phyloP scores from a whole-genome alignment of 768 basidiomycete genomes.

The Suillus subluteus region DNA sequence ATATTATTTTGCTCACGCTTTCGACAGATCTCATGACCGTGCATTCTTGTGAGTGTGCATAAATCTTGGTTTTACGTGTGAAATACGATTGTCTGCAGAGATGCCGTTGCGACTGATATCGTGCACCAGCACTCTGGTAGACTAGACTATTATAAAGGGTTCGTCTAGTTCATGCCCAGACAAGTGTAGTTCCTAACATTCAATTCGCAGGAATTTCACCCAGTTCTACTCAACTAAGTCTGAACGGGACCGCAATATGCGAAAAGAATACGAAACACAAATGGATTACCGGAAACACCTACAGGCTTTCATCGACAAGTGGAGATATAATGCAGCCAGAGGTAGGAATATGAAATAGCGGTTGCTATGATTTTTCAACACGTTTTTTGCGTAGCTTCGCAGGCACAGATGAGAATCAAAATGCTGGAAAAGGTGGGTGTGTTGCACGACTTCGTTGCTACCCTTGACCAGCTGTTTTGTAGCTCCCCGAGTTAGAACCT shows the following conservation, averaged over 20 bases:
- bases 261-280: conserved; percentile 95
- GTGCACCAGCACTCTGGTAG: conserved; percentile 94
- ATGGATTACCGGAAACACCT: conserved; percentile 94
- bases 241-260: conserved; percentile 88
- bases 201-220: conserved; percentile 78
- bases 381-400: conserved; percentile 60
- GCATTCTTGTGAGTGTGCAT: conserved; percentile 74
- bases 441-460: not conserved
- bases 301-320: conserved; percentile 97
- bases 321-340: conserved; percentile 97
- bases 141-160: conserved; percentile 98
- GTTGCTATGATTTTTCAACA: conserved; percentile 10
- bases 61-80: not conserved
- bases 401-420: conserved; percentile 83
- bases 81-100: conserved; percentile 45
- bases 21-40: conserved; percentile 88
- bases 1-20: conserved; percentile 14
- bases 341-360: conserved; percentile 43
- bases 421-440: conserved; percentile 67
- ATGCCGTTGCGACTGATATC: conserved; percentile 97
- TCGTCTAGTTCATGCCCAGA: conserved; percentile 17
- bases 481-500: conserved; percentile 92
- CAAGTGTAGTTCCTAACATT: conserved; percentile 7
- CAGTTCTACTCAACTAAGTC: conserved; percentile 99
- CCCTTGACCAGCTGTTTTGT: not conserved